Evolutionary conservation across 495 filamentous ascomycete species (phyloP), one percentile per base, ranked within the genome.

Genomic region (Achaetomiella virescens): DNA sequence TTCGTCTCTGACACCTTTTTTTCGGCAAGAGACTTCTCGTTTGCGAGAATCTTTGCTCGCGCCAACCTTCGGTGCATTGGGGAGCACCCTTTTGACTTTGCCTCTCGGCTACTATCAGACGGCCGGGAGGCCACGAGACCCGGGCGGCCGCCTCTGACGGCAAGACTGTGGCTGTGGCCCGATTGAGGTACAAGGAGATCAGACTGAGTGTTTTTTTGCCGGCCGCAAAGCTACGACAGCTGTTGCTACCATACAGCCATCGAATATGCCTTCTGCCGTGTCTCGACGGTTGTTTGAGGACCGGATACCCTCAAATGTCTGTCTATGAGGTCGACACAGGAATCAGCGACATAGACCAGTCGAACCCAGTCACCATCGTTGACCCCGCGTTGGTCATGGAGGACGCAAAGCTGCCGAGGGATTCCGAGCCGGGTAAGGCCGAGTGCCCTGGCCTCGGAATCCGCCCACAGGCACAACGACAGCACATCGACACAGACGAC

Each of bases 401-500:
- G 29, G 65, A 70, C 17, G 57, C 65, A n/a, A 71, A 69, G 53
- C 27, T 58, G 21, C 52, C 57, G 7, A 52, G 49, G 22, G 45
- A 61, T 43, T 63, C 66, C 50, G 55, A 71, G 48, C 68, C 67
- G 37, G 68, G 52, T 74, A 46, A 60, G 70, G 50, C 65, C 74
- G n/a, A 45, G 51, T 22, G 57, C 61, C n/a, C 44, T 77, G 29
- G 57, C 68, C 15, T 60, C 67, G 6, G 74, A 76, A 52, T 47
- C 68, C 48, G 67, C 68, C 47, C 79, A 83, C 68, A 75, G 81
- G 61, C 81, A 82, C 62, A 77, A 81, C 69, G 77, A 81, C 62
- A 85, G 82, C 67, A 82, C 82, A n/a, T 92, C 89, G 24, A 95
- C 89, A 4, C 83, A 86, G 55, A 80, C 82, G 41, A 89, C 89